Evolutionary conservation across 2,329 filamentous ascomycete species (phyloP).

Genomic region (Fusarium sp.): DNA sequence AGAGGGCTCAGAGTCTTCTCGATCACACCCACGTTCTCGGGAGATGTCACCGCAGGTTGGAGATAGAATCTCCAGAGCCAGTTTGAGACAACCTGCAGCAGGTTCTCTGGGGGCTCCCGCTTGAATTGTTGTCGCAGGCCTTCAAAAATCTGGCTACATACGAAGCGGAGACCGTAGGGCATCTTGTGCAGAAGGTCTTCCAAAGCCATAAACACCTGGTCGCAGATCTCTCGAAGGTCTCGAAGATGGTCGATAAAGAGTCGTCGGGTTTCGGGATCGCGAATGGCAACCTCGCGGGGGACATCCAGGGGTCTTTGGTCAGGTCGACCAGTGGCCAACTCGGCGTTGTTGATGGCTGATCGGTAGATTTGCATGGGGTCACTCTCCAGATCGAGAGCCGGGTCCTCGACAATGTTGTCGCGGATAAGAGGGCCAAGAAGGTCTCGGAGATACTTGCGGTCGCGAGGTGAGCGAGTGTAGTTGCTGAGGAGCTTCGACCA

Average conservation of each 20-base stretch:
- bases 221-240: conserved; percentile 91
- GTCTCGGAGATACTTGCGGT: conserved; percentile 90
- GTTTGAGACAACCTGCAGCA: conserved; percentile 84
- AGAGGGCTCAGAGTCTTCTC: conserved; percentile 88
- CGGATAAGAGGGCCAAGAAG: conserved; percentile 84
- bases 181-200: conserved; percentile 87
- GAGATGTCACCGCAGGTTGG: conserved; percentile 85
- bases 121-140: conserved; percentile 78
- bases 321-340: conserved; percentile 85
- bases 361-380: conserved; percentile 98
- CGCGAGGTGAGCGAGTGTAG: conserved; percentile 88
- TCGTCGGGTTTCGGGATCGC: conserved; percentile 88
- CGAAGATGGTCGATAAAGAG: conserved; percentile 95
- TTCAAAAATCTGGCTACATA: conserved; percentile 86
- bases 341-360: conserved; percentile 95
- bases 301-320: conserved; percentile 85
- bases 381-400: conserved; percentile 89
- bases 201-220: conserved; percentile 82
- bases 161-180: conserved; percentile 90
- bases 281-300: conserved; percentile 90
- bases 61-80: conserved; percentile 97
- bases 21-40: conserved; percentile 91
- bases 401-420: conserved; percentile 92
- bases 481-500: conserved; percentile 86
- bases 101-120: conserved; percentile 75